Base-by-base conservation (phyloP, 441 rosid genomes). In the Brassica balearica region DNA sequence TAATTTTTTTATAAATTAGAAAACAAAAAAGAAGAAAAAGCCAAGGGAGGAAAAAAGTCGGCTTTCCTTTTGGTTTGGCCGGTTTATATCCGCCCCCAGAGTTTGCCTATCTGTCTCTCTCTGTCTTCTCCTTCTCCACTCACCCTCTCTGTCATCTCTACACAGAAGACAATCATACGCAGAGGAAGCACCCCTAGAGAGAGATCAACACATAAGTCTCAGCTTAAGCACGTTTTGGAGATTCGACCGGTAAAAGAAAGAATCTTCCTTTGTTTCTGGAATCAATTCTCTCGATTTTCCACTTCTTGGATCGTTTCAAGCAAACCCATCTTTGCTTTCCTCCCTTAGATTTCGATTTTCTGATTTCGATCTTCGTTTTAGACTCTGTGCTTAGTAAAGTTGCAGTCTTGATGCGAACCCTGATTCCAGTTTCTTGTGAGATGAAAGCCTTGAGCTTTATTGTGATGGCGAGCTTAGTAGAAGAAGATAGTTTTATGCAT, bases 21-120 rank as follows among this genome's bases (percentile, higher is more conserved):
- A 46, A 61, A 27, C 14, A 3, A 1, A 2, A 14, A 51, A 23
- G 5, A 55, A 55, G 25, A 32, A 64, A 74, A 55, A 56, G 36
- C 27, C 71, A 59, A 17, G 34, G 25, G 3, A 22, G 59, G 59
- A 75, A 11, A 36, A 66, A 75, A 38, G 73, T 68, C 34, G 68
- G 53, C 43, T 23, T 29, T 12, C 34, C 10, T 67, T 62, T 19
- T 23, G 19, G 77, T 59, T 61, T 23, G 43, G 77, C 58, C 65
- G 77, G 68, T 60, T 60, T 61, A 61, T 63, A 36, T 46, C 5
- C 27, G 32, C 64, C 64, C 74, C 80, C 76, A 29, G 80, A 71
- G 25, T 36, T 63, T 77, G 64, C 73, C 68, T 58, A 71, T 77
- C 81, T 77, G 70, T 48, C 56, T n/a, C 56, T 59, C 74, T 61